phyloP scores from a whole-genome alignment of 2,329 filamentous ascomycete genomes.

The Pyrenophora tritici-repentis region DNA sequence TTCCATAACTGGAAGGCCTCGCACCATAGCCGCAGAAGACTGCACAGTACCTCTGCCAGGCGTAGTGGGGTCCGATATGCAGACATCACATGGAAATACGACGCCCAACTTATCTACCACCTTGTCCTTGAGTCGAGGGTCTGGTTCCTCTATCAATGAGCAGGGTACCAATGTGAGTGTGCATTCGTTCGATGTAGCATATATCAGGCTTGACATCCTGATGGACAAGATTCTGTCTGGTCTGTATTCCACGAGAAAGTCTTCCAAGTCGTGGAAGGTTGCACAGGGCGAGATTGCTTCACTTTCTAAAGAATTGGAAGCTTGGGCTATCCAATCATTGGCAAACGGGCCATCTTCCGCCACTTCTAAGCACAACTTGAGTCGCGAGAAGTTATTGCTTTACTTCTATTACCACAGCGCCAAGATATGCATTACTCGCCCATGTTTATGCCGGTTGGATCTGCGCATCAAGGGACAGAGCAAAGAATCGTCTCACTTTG shows the following conservation, averaged over 20 bases:
- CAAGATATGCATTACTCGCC: conserved; percentile 46
- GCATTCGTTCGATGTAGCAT: conserved; percentile 4
- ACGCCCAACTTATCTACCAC: not conserved
- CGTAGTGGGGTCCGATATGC: conserved; percentile 3
- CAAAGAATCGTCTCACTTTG: conserved; percentile 34
- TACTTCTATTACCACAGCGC: conserved; percentile 41
- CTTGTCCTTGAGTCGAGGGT: not conserved
- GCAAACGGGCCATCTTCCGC: conserved; percentile 19
- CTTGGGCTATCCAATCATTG: conserved; percentile 31
- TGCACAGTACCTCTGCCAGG: conserved; percentile 31
- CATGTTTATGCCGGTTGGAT: conserved; percentile 46
- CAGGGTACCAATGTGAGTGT: not conserved
- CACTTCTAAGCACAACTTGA: not conserved
- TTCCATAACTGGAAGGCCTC: conserved; percentile 44
- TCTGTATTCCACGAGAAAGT: conserved; percentile 42
- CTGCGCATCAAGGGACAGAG: conserved; percentile 39
- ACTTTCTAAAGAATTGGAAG: conserved; percentile 35
- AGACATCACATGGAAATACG: conserved; percentile 8
- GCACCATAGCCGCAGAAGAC: conserved; percentile 33
- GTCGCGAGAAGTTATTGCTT: conserved; percentile 26
- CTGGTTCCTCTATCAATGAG: not conserved
- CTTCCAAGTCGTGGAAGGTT: conserved; percentile 40
- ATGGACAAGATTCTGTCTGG: conserved; percentile 22
- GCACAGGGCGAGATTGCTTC: conserved; percentile 29
- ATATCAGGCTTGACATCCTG: conserved; percentile 18